Evolutionary conservation across 768 basidiomycete species (phyloP).

Genomic region (Mycena vitilis): DNA sequence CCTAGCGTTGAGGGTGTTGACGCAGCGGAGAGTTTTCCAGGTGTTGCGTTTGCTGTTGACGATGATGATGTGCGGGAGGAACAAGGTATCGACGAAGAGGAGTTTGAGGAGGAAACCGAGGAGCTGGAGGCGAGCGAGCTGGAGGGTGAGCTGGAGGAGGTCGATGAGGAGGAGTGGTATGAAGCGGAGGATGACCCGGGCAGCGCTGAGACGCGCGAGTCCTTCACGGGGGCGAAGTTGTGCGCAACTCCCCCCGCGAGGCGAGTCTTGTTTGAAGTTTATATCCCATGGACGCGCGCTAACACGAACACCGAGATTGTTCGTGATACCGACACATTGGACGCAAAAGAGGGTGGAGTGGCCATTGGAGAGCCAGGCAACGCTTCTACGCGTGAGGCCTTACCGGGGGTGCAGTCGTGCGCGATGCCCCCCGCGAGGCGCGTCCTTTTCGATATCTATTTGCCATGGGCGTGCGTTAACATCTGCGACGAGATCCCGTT

Average conservation of each 20-base stretch:
- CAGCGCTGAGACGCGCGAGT: not conserved
- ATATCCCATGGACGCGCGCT: not conserved
- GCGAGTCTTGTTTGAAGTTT: no score
- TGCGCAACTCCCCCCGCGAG: not conserved
- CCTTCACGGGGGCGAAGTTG: constrained; percentile 11
- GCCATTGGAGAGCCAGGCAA: not conserved
- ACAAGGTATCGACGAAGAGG: not conserved
- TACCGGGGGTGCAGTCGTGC: constrained; percentile 9
- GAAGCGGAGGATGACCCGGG: no score
- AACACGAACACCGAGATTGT: not conserved
- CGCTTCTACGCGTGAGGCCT: not conserved
- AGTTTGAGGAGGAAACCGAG: not conserved
- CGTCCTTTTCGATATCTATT: not conserved
- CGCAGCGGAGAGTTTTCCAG: not conserved
- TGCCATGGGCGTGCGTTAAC: not conserved
- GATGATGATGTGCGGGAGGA: no score
- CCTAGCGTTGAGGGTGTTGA: not conserved
- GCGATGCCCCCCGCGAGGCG: constrained; percentile 27
- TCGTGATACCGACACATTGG: not conserved
- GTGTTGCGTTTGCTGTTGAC: no score
- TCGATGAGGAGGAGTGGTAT: not conserved
- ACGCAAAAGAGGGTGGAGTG: not conserved
- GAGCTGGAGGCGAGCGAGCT: not conserved
- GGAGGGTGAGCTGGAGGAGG: not conserved
- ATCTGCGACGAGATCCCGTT: not conserved